Evolutionary conservation across 1,284 basidiomycete genomes (phyloP).

Genomic region (Trichosporon faecale): DNA sequence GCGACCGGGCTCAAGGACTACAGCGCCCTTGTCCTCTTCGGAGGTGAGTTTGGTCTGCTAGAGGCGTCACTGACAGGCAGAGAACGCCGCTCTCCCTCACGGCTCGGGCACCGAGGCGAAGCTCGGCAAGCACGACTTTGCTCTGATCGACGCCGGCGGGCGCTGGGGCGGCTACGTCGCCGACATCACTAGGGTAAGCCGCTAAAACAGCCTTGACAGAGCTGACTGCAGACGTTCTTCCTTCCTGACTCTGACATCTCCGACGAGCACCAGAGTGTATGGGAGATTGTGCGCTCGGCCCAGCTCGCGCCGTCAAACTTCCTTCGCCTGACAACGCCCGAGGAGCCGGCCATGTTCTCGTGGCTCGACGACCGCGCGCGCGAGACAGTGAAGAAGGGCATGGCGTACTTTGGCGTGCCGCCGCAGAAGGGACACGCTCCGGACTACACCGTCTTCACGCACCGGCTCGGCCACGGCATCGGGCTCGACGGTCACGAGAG

Average conservation of each 20-base stretch:
- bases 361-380: conserved; percentile 69
- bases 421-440: conserved; percentile 42
- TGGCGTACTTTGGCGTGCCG: conserved; percentile 30
- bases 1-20: conserved; percentile 61
- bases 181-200: conserved; percentile 70
- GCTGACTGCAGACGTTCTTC: conserved; percentile 63
- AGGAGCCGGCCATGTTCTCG: conserved; percentile 54
- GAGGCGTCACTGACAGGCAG: conserved; percentile 49
- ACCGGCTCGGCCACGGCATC: conserved; percentile 68
- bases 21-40: conserved; percentile 69
- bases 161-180: conserved; percentile 68
- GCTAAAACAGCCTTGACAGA: background rate
- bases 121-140: conserved; percentile 62
- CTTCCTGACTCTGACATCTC: conserved; percentile 61
- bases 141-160: conserved; percentile 74
- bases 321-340: conserved; percentile 37
- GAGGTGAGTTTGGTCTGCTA: conserved; percentile 57
- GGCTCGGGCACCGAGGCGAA: conserved; percentile 67
- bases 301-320: conserved; percentile 58
- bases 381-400: conserved; percentile 56
- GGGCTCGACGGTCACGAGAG: conserved; percentile 76
- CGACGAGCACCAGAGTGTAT: conserved; percentile 59
- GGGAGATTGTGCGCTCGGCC: conserved; percentile 65
- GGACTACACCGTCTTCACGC: conserved; percentile 64
- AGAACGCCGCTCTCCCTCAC: conserved; percentile 80